Base-by-base conservation (phyloP, 2,329 filamentous ascomycete species). In the Cladosporium velox region DNA sequence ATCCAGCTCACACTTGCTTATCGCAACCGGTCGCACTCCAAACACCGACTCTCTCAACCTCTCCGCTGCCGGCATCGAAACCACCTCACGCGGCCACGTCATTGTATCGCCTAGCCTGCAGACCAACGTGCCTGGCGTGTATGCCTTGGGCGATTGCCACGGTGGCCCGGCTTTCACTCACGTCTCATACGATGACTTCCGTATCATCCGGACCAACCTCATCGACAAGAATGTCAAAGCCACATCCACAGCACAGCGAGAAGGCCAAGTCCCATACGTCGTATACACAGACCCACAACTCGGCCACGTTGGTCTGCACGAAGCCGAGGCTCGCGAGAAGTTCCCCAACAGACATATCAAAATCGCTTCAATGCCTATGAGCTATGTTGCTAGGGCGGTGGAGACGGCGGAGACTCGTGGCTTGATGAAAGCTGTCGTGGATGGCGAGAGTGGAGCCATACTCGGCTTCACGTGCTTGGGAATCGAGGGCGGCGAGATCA, bases 151-250 rank as follows among this genome's bases (percentile, higher is more conserved):
- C 38, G 84, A 86, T 68, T 80, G 82, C 59, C 83, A 85, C 64
- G 83, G 83, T 54, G 79, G 80, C 0, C 82, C 83, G 7, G 82
- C 82, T 15, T 86, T 86, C 72, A 86, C 84, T 1, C 84, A 86
- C 73, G 80, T 86, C 68, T 84, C 82, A 3, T 86, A 85, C 75
- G 84, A 86, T 72, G 84, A 86, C 74, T 85, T 80, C 71, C 82
- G 84, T 65, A 81, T 87, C 72, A 70, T 86, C 55, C 77, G 79
- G 28, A 74, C 77, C 67, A 85, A 84, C 67, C 70, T 85, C 57
- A 69, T 83, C 44, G 65, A 74, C 18, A 71, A 75, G 52, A 62
- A 67, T 28, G 41, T 62, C 10, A 66, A 68, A 44, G 69, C 71
- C 1, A 77, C 74, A n/a, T 75, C 70, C 6, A 72, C 74, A 8